These are phyloP conservation scores for Cladophialophora psammophila DNA, from an alignment of 2,329 filamentous ascomycete species.

Conservation along the genomic window DNA sequence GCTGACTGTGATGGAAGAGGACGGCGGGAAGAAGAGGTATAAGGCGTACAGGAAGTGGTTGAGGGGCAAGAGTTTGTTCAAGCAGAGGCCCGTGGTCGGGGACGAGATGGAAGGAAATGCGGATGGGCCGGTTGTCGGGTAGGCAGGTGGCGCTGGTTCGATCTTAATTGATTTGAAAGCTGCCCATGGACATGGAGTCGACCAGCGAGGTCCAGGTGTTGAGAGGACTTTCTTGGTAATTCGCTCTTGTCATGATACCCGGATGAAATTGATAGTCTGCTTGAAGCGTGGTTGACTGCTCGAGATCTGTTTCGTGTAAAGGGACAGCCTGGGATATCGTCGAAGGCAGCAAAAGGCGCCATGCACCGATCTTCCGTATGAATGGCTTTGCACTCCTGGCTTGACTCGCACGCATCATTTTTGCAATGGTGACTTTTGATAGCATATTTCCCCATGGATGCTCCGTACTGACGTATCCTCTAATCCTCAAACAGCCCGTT, in stretches of 20 bases:
- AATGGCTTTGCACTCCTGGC: neutral
- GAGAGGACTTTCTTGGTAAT: neutral
- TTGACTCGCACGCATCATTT: neutral
- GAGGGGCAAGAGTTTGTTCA: slow-evolving; percentile 92
- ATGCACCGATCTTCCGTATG: neutral
- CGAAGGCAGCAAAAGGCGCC: neutral
- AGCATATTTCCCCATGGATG: neutral
- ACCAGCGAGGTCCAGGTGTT: neutral
- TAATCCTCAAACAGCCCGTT: slow-evolving; percentile 44
- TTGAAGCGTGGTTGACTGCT: neutral
- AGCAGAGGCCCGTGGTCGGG: slow-evolving; percentile 68
- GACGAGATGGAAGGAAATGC: slow-evolving; percentile 42
- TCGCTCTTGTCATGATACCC: neutral
- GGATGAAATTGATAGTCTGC: neutral
- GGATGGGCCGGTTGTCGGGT: slow-evolving; percentile 31
- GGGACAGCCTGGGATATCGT: neutral
- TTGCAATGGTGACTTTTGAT: neutral
- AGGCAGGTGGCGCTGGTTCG: neutral
- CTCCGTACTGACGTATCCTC: neutral
- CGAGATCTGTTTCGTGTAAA: neutral
- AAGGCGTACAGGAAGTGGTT: slow-evolving; percentile 97
- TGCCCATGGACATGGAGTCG: neutral
- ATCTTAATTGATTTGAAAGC: neutral
- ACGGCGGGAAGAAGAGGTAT: slow-evolving; percentile 88
- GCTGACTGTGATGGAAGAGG: slow-evolving; percentile 83